These are phyloP conservation scores for Chaetoceros muelleri DNA, from an alignment of 108 stramenopile genomes.

Conservation along the genomic window DNA sequence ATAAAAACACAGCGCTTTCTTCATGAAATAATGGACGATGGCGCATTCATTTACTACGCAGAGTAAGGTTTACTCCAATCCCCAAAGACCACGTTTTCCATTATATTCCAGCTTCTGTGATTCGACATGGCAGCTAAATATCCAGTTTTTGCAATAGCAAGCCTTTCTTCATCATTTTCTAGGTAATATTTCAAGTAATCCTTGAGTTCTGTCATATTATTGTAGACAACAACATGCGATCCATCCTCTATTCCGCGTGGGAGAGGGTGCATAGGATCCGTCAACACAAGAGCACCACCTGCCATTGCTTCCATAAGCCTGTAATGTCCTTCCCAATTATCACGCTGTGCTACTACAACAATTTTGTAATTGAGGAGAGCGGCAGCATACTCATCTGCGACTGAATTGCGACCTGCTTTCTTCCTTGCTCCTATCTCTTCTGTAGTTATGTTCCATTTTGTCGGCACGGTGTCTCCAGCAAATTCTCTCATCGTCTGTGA, in stretches of 20 bases:
- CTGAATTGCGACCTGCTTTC: background rate
- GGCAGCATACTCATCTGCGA: conserved; percentile 9
- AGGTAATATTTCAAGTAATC: conserved; percentile 25
- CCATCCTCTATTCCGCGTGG: conserved; percentile 26
- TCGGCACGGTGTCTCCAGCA: background rate
- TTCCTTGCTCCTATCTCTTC: background rate
- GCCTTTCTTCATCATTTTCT: conserved; percentile 24
- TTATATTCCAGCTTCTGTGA: conserved; percentile 41
- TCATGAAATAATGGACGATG: too few relatives aligned
- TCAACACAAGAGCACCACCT: conserved; percentile 53
- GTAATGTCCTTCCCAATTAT: conserved; percentile 59
- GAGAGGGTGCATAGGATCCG: conserved; percentile 31
- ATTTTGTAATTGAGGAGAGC: conserved; percentile 37
- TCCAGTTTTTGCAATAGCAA: conserved; percentile 26
- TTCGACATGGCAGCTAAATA: conserved; percentile 31
- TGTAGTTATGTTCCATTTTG: background rate
- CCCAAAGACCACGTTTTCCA: conserved; percentile 47
- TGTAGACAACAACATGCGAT: conserved; percentile 32
- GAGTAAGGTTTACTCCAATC: background rate
- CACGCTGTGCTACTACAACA: conserved; percentile 49
- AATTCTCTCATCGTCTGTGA: background rate
- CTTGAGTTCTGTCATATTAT: conserved; percentile 16
- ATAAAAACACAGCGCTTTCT: too few relatives aligned
- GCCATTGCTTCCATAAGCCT: conserved; percentile 45
- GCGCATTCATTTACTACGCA: too few relatives aligned